Evolutionary conservation across 2,329 filamentous ascomycete genomes (phyloP).

Genomic region (Calonectria naviculata): DNA sequence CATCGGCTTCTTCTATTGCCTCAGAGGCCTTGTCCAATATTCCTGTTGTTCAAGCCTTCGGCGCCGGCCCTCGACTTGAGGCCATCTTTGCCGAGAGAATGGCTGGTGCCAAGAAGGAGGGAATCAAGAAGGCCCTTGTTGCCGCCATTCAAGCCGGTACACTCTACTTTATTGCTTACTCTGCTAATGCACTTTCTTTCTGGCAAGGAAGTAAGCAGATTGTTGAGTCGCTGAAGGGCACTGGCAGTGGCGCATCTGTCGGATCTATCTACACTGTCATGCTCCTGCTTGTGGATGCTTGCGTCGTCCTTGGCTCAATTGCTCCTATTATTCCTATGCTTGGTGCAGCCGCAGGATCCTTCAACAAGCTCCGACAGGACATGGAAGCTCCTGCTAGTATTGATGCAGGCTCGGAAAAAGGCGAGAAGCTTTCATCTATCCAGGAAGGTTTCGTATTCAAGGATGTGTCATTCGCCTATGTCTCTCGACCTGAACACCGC

Average conservation of each 20-base stretch:
- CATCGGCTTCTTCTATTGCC: slow-evolving; percentile 70
- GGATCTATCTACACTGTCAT: slow-evolving; percentile 71
- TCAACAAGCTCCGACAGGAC: slow-evolving; percentile 66
- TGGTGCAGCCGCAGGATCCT: slow-evolving; percentile 67
- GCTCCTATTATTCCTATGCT: slow-evolving; percentile 73
- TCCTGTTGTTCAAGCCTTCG: slow-evolving; percentile 71
- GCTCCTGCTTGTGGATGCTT: slow-evolving; percentile 71
- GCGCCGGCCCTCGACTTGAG: slow-evolving; percentile 68
- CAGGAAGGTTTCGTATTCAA: slow-evolving; percentile 51
- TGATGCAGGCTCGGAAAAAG: slow-evolving; percentile 51
- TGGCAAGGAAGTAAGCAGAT: slow-evolving; percentile 72
- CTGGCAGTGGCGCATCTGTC: slow-evolving; percentile 48
- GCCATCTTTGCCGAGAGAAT: slow-evolving; percentile 67
- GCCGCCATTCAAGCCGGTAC: slow-evolving; percentile 69
- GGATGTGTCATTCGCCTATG: slow-evolving; percentile 57
- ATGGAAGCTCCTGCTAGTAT: slow-evolving; percentile 64
- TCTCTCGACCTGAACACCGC: slow-evolving; percentile 53
- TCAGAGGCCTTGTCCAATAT: slow-evolving; percentile 71
- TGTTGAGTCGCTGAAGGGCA: slow-evolving; percentile 50
- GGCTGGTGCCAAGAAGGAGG: slow-evolving; percentile 59
- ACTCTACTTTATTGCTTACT: slow-evolving; percentile 76
- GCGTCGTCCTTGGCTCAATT: slow-evolving; percentile 71
- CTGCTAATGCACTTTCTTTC: slow-evolving; percentile 74
- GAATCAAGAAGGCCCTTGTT: slow-evolving; percentile 67
- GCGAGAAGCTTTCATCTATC: slow-evolving; percentile 55